Base-by-base conservation (phyloP, 164 flowering plant genomes). In the Hamamelis virginiana region DNA sequence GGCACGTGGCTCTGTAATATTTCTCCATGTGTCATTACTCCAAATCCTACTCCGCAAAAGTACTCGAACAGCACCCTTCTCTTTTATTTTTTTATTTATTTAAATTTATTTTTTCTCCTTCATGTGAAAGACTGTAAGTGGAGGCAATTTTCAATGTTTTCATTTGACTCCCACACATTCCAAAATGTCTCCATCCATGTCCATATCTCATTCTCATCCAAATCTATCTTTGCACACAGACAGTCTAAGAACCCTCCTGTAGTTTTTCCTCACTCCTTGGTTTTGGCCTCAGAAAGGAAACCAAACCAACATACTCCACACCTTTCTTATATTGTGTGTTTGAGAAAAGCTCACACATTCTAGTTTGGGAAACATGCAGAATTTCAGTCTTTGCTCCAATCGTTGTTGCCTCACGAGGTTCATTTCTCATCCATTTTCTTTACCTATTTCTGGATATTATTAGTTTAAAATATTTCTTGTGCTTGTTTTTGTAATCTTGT, bases 201-300 rank as follows among this genome's bases (percentile, higher is more conserved):
- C 58, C 16, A n/a, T 55, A 15, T 55, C 58, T 55, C 58, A 55
- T 21, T 50, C 19, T 50, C 53, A n/a, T n/a, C 53, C 53, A 50
- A 16, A 50, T 50, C 53, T 50, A 10, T 50, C 53, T 50, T 50
- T 16, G 21, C 53, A 50, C 53, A 0, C 53, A 50, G 53, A 50
- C 16, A 50, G 15, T 16, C 8, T 50, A n/a, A 16, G 53, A n/a
- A 14, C n/a, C n/a, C 53, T 15, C 53, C 53, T 50, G 53, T 50
- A 12, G 53, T 50, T 50, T 50, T 12, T 8, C 4, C 15, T 55
- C 58, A 55, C 25, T 55, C 58, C 23, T 55, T 55, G 8, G 10
- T 11, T 55, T 55, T 55, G 5, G 58, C n/a, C 58, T 9, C 26
- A 19, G 12, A 55, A 55, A 55, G 58, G 9, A 19, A 25, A 19